A percentile compares a stretch with the other conserved stretches of the same genome.
Conservation (phyloP, 2,329 filamentous ascomycete genomes). For the Aspergillus ibericus region DNA sequence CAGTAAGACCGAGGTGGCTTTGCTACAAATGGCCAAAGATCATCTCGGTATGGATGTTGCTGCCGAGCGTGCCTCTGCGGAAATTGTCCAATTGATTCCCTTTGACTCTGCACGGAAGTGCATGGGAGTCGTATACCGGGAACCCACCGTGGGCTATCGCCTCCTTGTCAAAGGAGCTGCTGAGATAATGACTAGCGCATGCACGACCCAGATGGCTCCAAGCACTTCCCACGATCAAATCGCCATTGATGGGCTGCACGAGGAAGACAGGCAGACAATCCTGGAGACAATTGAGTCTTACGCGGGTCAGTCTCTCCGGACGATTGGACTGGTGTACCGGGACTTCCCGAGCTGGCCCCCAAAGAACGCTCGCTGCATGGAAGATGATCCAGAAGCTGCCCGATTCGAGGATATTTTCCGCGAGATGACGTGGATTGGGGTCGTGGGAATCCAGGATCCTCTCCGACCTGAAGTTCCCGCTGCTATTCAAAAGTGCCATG, state of each 20-base stretch:
- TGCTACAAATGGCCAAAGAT: constrained; percentile 68
- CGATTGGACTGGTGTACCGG: constrained; percentile 71
- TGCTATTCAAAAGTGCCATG: constrained; percentile 66
- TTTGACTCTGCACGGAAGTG: constrained; percentile 77
- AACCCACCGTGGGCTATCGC: constrained; percentile 41
- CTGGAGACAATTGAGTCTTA: constrained; percentile 43
- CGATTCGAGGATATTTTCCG: constrained; percentile 68
- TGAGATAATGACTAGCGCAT: constrained; percentile 45
- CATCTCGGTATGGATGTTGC: constrained; percentile 67
- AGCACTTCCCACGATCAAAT: constrained; percentile 26
- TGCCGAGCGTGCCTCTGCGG: constrained; percentile 62
- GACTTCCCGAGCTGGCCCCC: constrained; percentile 72
- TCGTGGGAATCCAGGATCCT: constrained; percentile 75
- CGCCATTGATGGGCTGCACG: constrained; percentile 14
- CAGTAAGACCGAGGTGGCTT: constrained; percentile 74
- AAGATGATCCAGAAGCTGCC: constrained; percentile 63
- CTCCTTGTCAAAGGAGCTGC: constrained; percentile 52
- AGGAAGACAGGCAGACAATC: constrained; percentile 26
- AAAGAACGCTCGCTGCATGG: constrained; percentile 52
- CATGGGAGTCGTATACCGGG: constrained; percentile 50
- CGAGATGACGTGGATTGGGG: constrained; percentile 70
- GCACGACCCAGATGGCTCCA: constrained; percentile 33
- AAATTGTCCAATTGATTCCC: constrained; percentile 66
- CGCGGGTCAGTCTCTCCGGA: constrained; percentile 63
- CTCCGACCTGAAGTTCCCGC: constrained; percentile 66